A percentile compares a stretch with the other conserved stretches of the same genome.
Evolutionary conservation across 495 filamentous ascomycete genomes (phyloP).

Genomic region (Oleoguttula mirabilis): DNA sequence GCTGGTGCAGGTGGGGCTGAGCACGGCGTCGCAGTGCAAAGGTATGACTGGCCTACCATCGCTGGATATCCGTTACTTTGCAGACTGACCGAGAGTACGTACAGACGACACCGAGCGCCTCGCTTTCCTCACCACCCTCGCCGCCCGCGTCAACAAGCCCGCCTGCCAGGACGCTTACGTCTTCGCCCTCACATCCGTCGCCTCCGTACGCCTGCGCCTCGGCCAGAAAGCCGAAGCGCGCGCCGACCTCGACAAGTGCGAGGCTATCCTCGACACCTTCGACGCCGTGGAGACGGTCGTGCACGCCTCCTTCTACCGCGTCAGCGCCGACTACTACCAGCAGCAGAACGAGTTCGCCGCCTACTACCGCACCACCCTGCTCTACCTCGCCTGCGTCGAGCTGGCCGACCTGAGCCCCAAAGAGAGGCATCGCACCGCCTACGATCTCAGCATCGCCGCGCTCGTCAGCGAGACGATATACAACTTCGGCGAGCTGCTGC

Average conservation of each 20-base stretch:
- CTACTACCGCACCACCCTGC: constrained; percentile 94
- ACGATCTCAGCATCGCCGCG: constrained; percentile 85
- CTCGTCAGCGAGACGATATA: constrained; percentile 90
- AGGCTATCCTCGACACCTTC: constrained; percentile 78
- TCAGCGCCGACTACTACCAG: constrained; percentile 91
- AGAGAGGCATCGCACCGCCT: constrained; percentile 71
- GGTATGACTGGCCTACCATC: too few relatives aligned
- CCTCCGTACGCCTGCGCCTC: constrained; percentile 72
- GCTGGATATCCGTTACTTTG: neutral
- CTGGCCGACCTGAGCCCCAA: constrained; percentile 53
- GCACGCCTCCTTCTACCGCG: constrained; percentile 91
- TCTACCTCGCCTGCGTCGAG: constrained; percentile 95
- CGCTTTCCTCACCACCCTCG: constrained; percentile 70
- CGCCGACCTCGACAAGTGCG: constrained; percentile 74
- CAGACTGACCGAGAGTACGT: neutral
- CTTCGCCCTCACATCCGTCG: constrained; percentile 83
- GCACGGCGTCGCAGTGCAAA: constrained; percentile 74
- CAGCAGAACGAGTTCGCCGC: constrained; percentile 81
- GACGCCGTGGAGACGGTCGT: constrained; percentile 94
- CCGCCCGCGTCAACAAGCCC: constrained; percentile 78
- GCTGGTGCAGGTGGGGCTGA: constrained; percentile 79
- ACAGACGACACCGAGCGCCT: constrained; percentile 80
- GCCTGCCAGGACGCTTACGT: constrained; percentile 94
- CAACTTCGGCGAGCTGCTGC: constrained; percentile 97
- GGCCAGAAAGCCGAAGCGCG: constrained; percentile 62